Conservation (phyloP, 2,329 filamentous ascomycete genomes). For the Calonectria pauciramosa region DNA sequence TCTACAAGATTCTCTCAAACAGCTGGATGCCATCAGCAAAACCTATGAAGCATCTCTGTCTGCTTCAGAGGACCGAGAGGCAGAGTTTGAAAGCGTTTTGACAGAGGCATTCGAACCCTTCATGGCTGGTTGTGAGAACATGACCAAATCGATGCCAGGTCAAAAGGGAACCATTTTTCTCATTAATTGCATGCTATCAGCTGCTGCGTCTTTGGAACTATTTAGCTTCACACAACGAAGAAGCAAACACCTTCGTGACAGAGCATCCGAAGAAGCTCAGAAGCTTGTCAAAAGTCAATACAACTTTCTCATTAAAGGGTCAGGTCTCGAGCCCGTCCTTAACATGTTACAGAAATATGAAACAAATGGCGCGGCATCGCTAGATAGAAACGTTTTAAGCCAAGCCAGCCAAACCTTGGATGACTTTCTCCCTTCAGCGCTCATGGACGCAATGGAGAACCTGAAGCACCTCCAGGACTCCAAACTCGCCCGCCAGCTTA, state of each 20-base stretch:
- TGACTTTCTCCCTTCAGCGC: constrained; percentile 90
- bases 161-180: constrained; percentile 77
- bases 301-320: constrained; percentile 79
- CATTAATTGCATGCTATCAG: constrained; percentile 78
- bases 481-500: constrained; percentile 79
- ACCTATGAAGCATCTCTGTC: constrained; percentile 88
- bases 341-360: constrained; percentile 62
- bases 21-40: constrained; percentile 83
- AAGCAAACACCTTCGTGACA: constrained; percentile 67
- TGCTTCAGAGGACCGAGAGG: constrained; percentile 68
- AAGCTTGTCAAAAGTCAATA: constrained; percentile 78
- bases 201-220: constrained; percentile 66
- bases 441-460: constrained; percentile 92
- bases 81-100: constrained; percentile 81
- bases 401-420: constrained; percentile 83
- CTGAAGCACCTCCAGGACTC: constrained; percentile 81
- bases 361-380: constrained; percentile 52
- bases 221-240: constrained; percentile 76
- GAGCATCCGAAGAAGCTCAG: constrained; percentile 67
- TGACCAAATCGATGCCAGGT: constrained; percentile 71
- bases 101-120: constrained; percentile 89
- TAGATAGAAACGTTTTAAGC: constrained; percentile 69
- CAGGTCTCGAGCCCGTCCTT: constrained; percentile 78
- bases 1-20: constrained; percentile 82
- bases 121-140: constrained; percentile 78